Base-by-base conservation (phyloP, 129 eudicot genomes). In the Arctium lappa region DNA sequence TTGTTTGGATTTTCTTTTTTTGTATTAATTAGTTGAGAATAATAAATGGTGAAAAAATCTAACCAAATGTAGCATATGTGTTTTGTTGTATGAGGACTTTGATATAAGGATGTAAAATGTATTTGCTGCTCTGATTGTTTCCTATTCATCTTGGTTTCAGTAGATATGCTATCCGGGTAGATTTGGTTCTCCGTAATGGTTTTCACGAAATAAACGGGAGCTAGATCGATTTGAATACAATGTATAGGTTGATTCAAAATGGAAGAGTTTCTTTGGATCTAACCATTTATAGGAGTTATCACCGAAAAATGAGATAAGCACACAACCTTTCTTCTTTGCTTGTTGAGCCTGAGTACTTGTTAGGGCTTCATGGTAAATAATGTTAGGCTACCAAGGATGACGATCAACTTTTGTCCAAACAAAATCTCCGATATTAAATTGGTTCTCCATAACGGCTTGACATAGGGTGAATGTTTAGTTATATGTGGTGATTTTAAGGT, bases 311-410 rank as follows among this genome's bases (percentile, higher is more conserved):
- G 83, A 32, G 32, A 86, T 81, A 12, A 79, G 40, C 1, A 46
- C 33, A 39, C 53, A 15, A 22, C 81, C 89, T 66, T 78, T 13
- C 9, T 6, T 63, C 79, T 86, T 82, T 10, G 37, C 22, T 5
- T 68, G 53, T 13, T 44, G n/a, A 69, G 75, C 65, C 1, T 38
- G 15, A 15, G 76, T 16, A 36, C 71, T 56, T 1, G 81, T 76
- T 4, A 65, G 29, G 32, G 78, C 32, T 69, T 86, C 89, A 53
- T 82, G 33, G 13, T n/a, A 82, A 4, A 86, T 39, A 9, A 53
- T 44, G 11, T 84, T 84, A 0, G 89, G 84, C 86, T 84, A 86
- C 84, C 86, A 82, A 4, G 75, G 84, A 34, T 82, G 78, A 2
- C 36, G 66, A 10, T 73, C 15, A 15, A 78, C 48, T 60, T 79